These are phyloP conservation scores for Backusella psychrophila DNA, from an alignment of 192 early-diverging fungal species.

Conservation along the genomic window DNA sequence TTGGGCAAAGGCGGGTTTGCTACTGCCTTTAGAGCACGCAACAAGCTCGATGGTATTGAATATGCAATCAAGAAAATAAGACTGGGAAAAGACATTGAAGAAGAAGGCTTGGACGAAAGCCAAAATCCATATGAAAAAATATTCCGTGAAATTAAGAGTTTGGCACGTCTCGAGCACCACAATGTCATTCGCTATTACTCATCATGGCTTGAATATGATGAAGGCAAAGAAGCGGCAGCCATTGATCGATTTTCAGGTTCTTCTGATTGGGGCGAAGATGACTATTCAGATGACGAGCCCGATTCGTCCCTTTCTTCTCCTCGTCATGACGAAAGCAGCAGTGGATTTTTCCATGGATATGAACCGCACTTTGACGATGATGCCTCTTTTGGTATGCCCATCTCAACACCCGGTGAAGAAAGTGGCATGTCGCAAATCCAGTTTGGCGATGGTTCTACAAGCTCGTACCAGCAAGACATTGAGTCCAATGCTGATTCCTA, in stretches of 20 bases:
- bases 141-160: slow-evolving; percentile 87
- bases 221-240: slow-evolving; percentile 13
- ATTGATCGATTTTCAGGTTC: slow-evolving; percentile 27
- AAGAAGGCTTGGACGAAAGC: slow-evolving; percentile 7
- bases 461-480: slow-evolving; percentile 19
- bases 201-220: slow-evolving; percentile 83
- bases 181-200: slow-evolving; percentile 94
- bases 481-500: slow-evolving; percentile 13
- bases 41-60: slow-evolving; percentile 84
- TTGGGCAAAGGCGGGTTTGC: slow-evolving; percentile 96
- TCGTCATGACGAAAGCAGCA: not conserved
- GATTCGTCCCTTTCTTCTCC: slow-evolving; percentile 24
- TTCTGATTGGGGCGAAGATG: slow-evolving; percentile 24
- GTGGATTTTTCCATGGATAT: slow-evolving; percentile 12
- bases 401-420: not conserved
- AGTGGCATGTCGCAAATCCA: slow-evolving; percentile 10
- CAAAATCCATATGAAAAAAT: slow-evolving; percentile 64
- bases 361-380: slow-evolving; percentile 15
- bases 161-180: slow-evolving; percentile 80
- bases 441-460: not conserved
- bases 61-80: slow-evolving; percentile 92
- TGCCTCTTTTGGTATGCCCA: not conserved
- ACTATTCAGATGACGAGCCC: slow-evolving; percentile 39
- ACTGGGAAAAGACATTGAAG: slow-evolving; percentile 45
- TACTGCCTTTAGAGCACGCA: slow-evolving; percentile 75